Percentiles rank a stretch among this genome's conserved stretches.
These are phyloP conservation scores for Blastocladiella britannica DNA, from an alignment of 192 early-diverging fungal genomes.

Conservation along the genomic window DNA sequence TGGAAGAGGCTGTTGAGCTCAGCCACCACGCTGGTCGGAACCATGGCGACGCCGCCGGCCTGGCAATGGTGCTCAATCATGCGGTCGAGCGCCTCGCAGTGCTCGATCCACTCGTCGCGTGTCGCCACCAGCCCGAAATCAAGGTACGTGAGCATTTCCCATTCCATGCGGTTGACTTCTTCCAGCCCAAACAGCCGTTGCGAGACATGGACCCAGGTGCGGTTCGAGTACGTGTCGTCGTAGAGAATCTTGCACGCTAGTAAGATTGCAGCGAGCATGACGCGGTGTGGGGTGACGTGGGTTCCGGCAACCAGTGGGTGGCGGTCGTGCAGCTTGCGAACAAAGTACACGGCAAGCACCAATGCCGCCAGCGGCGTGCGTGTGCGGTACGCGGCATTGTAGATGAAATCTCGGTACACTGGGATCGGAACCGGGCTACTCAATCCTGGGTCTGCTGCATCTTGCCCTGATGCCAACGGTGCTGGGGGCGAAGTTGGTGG, in stretches of 20 bases:
- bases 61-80: no score
- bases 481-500: neutral
- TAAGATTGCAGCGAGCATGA: conserved; percentile 42
- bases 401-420: conserved; percentile 11
- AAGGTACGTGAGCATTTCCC: conserved; percentile 33
- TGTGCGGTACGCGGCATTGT: conserved; percentile 26
- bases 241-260: conserved; percentile 46
- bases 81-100: no score
- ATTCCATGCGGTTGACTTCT: conserved; percentile 44
- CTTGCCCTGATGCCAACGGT: no score
- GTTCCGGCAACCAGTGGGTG: conserved; percentile 32
- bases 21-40: no score
- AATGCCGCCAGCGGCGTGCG: conserved; percentile 26
- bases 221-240: conserved; percentile 44
- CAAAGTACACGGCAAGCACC: conserved; percentile 29
- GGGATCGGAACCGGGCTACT: neutral
- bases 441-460: neutral
- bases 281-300: conserved; percentile 27
- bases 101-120: conserved; percentile 26
- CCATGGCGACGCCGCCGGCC: no score
- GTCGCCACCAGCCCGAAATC: conserved; percentile 28
- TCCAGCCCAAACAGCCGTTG: conserved; percentile 28
- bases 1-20: no score
- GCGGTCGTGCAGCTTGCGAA: conserved; percentile 25
- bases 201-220: conserved; percentile 42